phyloP scores from a whole-genome alignment of 805 yeast species.

The Lipomyces anomalus region DNA sequence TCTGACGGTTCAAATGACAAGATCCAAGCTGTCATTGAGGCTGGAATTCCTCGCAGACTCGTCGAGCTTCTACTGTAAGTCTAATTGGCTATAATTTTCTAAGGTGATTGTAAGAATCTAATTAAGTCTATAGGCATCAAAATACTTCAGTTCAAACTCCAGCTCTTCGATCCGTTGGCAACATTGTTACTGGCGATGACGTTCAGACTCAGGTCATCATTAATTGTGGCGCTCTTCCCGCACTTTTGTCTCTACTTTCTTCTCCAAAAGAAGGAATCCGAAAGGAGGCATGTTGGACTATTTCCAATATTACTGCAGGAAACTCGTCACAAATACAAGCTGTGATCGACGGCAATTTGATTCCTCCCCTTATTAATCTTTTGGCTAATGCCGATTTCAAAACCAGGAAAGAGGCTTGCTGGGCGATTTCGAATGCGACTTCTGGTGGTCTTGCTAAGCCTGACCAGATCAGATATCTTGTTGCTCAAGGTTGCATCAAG shows the following conservation, averaged over 20 bases:
- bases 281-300: slow-evolving; percentile 98
- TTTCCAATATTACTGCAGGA: slow-evolving; percentile 97
- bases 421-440: slow-evolving; percentile 98
- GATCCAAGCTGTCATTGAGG: slow-evolving; percentile 94
- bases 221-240: slow-evolving; percentile 85
- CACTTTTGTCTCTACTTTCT: slow-evolving; percentile 69
- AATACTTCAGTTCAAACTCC: slow-evolving; percentile 91
- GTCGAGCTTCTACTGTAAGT: slow-evolving; percentile 63
- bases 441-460: slow-evolving; percentile 91
- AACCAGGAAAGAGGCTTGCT: slow-evolving; percentile 97
- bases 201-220: slow-evolving; percentile 91
- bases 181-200: slow-evolving; percentile 96
- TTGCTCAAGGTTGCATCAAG: slow-evolving; percentile 91
- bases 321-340: slow-evolving; percentile 93
- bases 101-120: no score
- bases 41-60: slow-evolving; percentile 87
- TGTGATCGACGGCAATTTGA: slow-evolving; percentile 87
- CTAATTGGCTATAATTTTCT: not conserved
- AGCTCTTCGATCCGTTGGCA: slow-evolving; percentile 94
- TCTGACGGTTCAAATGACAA: slow-evolving; percentile 91
- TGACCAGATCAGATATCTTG: slow-evolving; percentile 88
- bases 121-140: slow-evolving; percentile 66
- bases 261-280: slow-evolving; percentile 88
- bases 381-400: slow-evolving; percentile 83
- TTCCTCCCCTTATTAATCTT: slow-evolving; percentile 81